Evolutionary conservation across 345 rosid genomes (phyloP).

Genomic region (Cardamine resedifolia): DNA sequence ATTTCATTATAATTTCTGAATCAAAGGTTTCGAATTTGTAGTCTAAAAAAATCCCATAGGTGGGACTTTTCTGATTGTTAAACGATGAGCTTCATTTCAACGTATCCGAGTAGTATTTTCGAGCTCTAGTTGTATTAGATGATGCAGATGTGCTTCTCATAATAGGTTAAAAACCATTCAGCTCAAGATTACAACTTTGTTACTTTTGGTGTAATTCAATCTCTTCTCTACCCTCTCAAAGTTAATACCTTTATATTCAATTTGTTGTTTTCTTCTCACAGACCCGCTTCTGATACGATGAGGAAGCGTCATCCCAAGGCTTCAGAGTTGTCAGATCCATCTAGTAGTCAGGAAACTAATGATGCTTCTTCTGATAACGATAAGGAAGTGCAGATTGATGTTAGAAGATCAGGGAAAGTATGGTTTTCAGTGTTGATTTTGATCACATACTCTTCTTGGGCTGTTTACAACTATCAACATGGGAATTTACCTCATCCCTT

Average conservation of each 20-base stretch:
- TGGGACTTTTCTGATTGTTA: background rate
- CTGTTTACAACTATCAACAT: slow-evolving; percentile 62
- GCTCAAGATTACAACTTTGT: too few species aligned
- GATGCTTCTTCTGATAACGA: background rate
- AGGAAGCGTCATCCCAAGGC: slow-evolving; percentile 38
- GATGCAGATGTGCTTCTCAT: too few species aligned
- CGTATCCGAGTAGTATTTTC: background rate
- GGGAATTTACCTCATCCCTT: slow-evolving; percentile 68
- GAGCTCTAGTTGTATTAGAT: too few species aligned
- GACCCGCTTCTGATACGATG: slow-evolving; percentile 26
- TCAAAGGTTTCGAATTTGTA: background rate
- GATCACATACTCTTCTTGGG: slow-evolving; percentile 58
- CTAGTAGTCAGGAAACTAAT: background rate
- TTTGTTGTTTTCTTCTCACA: background rate
- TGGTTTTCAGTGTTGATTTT: slow-evolving; percentile 51
- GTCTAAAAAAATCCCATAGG: background rate
- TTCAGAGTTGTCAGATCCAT: slow-evolving; percentile 26
- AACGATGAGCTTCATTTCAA: background rate
- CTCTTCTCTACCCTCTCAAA: background rate
- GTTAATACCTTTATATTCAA: background rate
- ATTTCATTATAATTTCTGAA: background rate
- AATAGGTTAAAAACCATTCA: too few species aligned
- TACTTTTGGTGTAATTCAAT: background rate
- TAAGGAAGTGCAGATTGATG: background rate
- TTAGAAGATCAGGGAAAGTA: slow-evolving; percentile 58